Base-by-base conservation (phyloP, 805 yeast genomes). In the Myxozyma sirexii region DNA sequence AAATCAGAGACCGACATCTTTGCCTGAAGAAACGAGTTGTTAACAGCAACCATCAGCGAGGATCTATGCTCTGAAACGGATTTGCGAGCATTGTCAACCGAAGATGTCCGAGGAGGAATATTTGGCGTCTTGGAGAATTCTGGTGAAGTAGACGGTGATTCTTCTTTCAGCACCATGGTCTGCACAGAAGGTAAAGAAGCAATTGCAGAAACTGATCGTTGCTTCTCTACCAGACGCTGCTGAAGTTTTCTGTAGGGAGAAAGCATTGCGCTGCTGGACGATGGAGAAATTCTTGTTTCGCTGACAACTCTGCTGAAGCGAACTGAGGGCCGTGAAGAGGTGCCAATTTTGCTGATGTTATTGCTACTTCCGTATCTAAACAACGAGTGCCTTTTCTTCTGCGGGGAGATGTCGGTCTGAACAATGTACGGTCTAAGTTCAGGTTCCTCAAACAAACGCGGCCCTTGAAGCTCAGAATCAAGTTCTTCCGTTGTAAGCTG, bases 381-480 rank as follows among this genome's bases (percentile, higher is more conserved):
- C 3, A 61, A n/a, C 12, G 65, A 61, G 33, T 37, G 43, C 8
- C 65, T 56, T 19, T 61, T 61, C 44, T 61, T 61, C 17, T 37
- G 49, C 13, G 65, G 62, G 7, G 65, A 61, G 10, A 46, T 38
- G n/a, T 61, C 60, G 19, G 50, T 26, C 26, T 53, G 21, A 6
- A 60, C 59, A 33, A 61, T 55, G 33, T 33, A 61, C 13, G 54
- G 56, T 44, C 44, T 44, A 27, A 62, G 23, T 15, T 54, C 66
- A 4, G 63, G 64, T 23, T 58, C 62, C 12, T 62, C 66, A 13
- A 37, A 26, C 23, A 62, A 41, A 10, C 64, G 24, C 4, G 66
- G 60, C n/a, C 66, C 47, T 13, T 42, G 49, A 3, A 60, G 57
- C 37, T 62, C 66, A 10, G 52, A 39, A 15, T 62, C 66, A 15